Conservation (phyloP, 2,329 filamentous ascomycete genomes). For the Trichoderma lentiforme region DNA sequence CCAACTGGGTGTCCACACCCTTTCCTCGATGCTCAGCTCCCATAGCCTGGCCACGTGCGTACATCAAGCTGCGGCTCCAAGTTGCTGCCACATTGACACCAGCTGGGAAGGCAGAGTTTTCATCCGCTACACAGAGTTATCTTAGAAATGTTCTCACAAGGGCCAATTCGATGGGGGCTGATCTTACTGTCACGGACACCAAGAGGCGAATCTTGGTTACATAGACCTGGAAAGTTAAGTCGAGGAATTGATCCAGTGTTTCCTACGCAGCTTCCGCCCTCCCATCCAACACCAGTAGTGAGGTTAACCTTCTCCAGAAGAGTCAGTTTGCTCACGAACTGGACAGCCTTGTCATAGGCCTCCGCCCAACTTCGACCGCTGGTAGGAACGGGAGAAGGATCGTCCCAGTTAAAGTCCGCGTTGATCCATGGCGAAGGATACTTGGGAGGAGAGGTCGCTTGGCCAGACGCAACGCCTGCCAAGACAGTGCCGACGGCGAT, state of each 20-base stretch:
- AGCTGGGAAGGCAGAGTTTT: neutral
- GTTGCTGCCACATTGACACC: neutral
- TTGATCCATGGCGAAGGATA: slow-evolving; percentile 1
- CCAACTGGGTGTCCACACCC: slow-evolving; percentile 32
- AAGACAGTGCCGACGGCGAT: neutral
- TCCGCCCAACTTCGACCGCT: neutral
- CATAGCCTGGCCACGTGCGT: neutral
- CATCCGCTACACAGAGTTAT: neutral
- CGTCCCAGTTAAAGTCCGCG: neutral
- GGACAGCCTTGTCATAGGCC: neutral
- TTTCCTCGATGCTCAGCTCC: neutral
- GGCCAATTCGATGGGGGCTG: neutral
- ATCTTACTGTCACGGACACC: neutral
- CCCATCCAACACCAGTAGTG: neutral
- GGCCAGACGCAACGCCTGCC: neutral
- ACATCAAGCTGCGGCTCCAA: neutral
- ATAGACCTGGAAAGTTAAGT: slow-evolving; percentile 41
- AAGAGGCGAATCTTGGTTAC: neutral
- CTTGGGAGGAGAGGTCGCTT: neutral
- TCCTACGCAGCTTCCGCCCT: slow-evolving; percentile 36
- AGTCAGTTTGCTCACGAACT: neutral
- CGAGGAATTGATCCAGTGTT: slow-evolving; percentile 46
- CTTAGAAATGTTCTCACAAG: neutral
- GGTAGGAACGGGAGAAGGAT: neutral
- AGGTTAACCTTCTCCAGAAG: neutral